Conservation (phyloP, 768 basidiomycete species). For the Trametes maxima region DNA sequence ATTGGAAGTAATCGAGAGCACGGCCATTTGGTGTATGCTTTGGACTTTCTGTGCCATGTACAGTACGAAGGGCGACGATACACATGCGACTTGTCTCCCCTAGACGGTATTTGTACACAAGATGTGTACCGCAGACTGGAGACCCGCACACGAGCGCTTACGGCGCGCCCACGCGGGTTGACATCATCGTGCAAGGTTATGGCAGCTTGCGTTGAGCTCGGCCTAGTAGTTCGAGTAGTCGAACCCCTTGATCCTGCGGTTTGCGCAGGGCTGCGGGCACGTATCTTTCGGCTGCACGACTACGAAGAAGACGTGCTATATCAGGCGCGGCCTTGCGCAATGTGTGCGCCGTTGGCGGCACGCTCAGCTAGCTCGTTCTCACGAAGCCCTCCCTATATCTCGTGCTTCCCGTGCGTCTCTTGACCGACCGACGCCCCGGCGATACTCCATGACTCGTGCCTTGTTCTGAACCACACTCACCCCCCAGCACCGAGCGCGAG, state of each 20-base stretch:
- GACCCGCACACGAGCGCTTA: not conserved
- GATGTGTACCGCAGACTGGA: not conserved
- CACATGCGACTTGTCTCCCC: too few relatives aligned
- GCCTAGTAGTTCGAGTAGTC: too few relatives aligned
- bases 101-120: too few relatives aligned
- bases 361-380: constrained; percentile 2
- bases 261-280: not conserved
- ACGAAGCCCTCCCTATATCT: constrained; percentile 7
- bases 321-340: not conserved
- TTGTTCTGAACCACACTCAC: constrained; percentile 14
- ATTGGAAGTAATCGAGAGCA: not conserved
- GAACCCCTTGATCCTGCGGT: not conserved
- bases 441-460: constrained; percentile 9
- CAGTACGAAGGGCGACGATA: too few relatives aligned
- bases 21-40: not conserved
- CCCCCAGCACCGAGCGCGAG: not conserved
- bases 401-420: constrained; percentile 17
- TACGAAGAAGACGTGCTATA: constrained; percentile 4
- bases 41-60: too few relatives aligned
- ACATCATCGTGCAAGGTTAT: constrained; percentile 7
- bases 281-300: not conserved
- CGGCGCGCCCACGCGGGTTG: not conserved
- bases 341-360: not conserved
- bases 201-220: too few relatives aligned
- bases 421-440: not conserved